Conservation (phyloP, 2,329 filamentous ascomycete genomes). For the Xylaria sp. region DNA sequence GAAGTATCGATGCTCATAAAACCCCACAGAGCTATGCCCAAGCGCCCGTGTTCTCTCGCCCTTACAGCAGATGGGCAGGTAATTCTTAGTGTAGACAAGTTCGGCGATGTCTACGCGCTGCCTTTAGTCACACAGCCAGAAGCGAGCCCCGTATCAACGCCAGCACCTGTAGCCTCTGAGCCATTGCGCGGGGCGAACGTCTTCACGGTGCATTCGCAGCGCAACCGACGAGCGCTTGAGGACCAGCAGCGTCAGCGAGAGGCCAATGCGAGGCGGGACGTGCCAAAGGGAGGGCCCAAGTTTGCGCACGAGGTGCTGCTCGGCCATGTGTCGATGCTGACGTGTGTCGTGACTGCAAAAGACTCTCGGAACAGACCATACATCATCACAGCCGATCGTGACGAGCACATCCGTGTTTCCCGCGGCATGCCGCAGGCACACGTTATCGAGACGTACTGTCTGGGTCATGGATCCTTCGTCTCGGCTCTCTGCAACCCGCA, state of each 20-base stretch:
- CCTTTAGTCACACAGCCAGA: constrained; percentile 66
- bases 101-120: constrained; percentile 92
- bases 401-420: constrained; percentile 86
- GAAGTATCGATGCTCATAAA: constrained; percentile 44
- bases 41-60: constrained; percentile 81
- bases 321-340: constrained; percentile 95
- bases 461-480: constrained; percentile 88
- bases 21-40: constrained; percentile 78
- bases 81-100: constrained; percentile 91
- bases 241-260: constrained; percentile 60
- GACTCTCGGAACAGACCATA: constrained; percentile 56
- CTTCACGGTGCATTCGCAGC: constrained; percentile 71
- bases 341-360: constrained; percentile 70
- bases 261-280: constrained; percentile 39
- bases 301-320: constrained; percentile 85
- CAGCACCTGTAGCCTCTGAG: constrained; percentile 34
- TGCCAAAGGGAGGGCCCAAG: constrained; percentile 53
- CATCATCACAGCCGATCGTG: constrained; percentile 66
- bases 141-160: constrained; percentile 23
- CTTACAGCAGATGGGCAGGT: constrained; percentile 75
- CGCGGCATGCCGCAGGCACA: constrained; percentile 83
- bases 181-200: constrained; percentile 60
- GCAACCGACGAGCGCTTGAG: constrained; percentile 69
- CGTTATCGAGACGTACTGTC: constrained; percentile 88
- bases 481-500: constrained; percentile 75